Conservation (phyloP, 495 filamentous ascomycete species). For the Platismatia glauca region DNA sequence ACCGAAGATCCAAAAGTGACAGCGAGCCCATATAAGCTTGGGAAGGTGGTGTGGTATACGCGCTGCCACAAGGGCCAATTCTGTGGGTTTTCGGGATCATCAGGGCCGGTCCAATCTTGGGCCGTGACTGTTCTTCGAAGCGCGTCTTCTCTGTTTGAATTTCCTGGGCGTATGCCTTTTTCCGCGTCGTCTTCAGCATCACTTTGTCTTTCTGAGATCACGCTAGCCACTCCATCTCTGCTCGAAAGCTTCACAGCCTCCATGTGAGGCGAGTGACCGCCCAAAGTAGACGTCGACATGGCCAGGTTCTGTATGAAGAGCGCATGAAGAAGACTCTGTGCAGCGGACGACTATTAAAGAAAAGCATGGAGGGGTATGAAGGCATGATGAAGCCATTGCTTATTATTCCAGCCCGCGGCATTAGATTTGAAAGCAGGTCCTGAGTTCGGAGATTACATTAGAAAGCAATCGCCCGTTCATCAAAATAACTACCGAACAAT, state of each 20-base stretch:
- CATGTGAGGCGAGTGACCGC: not conserved
- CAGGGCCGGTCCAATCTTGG: constrained; percentile 30
- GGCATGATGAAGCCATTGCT: not conserved
- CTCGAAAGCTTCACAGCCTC: not conserved
- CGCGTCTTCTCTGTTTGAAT: not conserved
- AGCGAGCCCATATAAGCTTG: constrained; percentile 23
- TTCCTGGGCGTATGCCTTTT: not conserved
- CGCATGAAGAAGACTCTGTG: not conserved
- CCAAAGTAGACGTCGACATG: constrained; percentile 1
- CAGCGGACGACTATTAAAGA: not conserved
- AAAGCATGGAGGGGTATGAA: not conserved
- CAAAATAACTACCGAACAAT: not conserved
- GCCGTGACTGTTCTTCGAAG: constrained; percentile 12
- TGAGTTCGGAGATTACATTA: no score
- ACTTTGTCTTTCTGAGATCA: not conserved
- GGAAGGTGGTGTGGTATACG: constrained; percentile 6
- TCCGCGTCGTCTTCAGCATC: not conserved
- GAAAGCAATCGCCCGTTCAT: not conserved
- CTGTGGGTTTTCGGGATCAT: constrained; percentile 33
- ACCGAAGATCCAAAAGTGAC: constrained; percentile 46
- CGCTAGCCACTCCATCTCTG: not conserved
- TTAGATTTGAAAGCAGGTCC: no score
- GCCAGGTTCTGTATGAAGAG: not conserved
- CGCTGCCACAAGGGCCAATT: constrained; percentile 30
- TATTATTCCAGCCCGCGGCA: not conserved